Evolutionary conservation across 192 early-diverging fungal species (phyloP), one percentile per base, ranked within the genome.

Genomic region (Backusella parvicylindrica): DNA sequence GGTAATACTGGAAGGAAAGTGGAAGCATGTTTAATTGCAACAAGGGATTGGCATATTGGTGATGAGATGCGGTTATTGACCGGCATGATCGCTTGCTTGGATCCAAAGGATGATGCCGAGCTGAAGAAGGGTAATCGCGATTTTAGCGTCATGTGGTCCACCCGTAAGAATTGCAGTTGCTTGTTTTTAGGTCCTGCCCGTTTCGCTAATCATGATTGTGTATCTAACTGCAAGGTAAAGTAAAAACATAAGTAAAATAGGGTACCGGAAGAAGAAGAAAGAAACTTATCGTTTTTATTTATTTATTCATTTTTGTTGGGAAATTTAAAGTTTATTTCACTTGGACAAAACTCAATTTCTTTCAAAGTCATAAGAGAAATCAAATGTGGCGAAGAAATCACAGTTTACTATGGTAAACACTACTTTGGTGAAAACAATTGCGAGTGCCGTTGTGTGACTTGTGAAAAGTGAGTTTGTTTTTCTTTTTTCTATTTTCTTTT

Each of bases 161-260:
- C 50, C 67, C 82, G 85, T 11, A 83, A 85, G 37, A 76, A 83
- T 12, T 74, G 81, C 23, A 85, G 80, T 35, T 89, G 85, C 64
- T 76, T 91, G 32, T 89, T 89, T 63, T 78, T 91, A 11, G 89
- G 89, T 21, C 89, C 89, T 60, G 89, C 87, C 9, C 84, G 89
- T 16, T 91, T 91, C 68, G 84, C 89, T 8, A 91, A 91, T 56
- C 89, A 90, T 75, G 89, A 90, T 56, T 90, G 89, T 75, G 75
- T 83, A 18, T 80, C 88, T 6, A 90, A 90, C 43, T 82, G 80
- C 31, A 74, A 75, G 68, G 83, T 84, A 77, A 47, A 47, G 26
- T 30, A 43, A 43, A n/a, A 38, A 47, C 23, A 49, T 33, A 16
- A 1, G 18, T 18, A 18, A 12, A 15, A 5, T 1, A 16, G n/a